Base-by-base conservation (phyloP, 352 stramenopile species). In the Peronospora farinosa region DNA sequence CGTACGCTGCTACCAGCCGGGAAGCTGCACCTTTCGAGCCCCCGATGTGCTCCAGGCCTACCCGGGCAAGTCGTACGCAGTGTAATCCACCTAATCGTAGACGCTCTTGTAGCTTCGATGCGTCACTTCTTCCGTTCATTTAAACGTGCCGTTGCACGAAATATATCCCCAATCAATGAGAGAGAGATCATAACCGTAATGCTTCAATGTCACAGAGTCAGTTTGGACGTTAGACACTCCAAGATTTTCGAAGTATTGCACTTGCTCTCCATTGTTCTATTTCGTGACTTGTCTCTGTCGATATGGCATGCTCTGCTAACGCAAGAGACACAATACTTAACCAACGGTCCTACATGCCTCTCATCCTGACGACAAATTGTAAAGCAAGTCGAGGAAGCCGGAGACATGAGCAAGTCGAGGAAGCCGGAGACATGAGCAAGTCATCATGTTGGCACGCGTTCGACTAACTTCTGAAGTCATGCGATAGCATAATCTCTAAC, bases 1-100 rank as follows among this genome's bases (percentile, higher is more conserved):
- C 44, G 47, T 72, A 7, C 65, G 61, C 17, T 55, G 61, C 51
- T 85, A 85, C 58, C 65, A 60, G 25, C 71, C 70, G 2, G 69
- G 71, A 5, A 57, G 15, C 15, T 85, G 71, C 54, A 43, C 51
- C 9, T 82, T 82, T n/a, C 16, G 47, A 59, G 31, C 65, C 5
- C 66, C 66, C 15, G 60, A 79, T 15, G 63, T 63, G 23, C 60
- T 67, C 17, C 60, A 64, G 49, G 60, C 60, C 7, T 67, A 64
- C 33, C 54, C 60, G 0, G 54, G 54, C 54, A 64, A 65, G 47
- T 65, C 61, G 15, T 66, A 65, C 28, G 61, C 57, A 0, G 57
- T 69, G 23, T 65, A 62, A 38, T 9, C 17, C 21, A 9, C 19
- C 19, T 21, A 3, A 21, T 48, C 7, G 10, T 36, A 9, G 17